phyloP scores from a whole-genome alignment of 2,329 filamentous ascomycete genomes.

The Pezicula radicicola region DNA sequence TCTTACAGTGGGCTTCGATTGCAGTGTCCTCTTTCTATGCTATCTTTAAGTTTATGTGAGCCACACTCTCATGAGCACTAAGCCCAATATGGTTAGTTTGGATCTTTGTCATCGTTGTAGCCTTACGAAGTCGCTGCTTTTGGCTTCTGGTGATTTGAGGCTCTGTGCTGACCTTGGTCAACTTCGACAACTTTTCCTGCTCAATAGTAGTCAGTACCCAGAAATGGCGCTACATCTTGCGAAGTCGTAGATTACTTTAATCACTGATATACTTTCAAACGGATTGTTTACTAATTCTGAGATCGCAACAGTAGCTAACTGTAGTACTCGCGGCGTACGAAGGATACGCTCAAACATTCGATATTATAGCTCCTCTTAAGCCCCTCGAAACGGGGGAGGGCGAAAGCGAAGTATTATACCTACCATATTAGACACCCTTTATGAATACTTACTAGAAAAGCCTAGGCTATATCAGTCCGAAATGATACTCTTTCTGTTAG shows the following conservation, averaged over 20 bases:
- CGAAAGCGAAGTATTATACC: conserved; percentile 20
- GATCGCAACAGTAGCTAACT: neutral
- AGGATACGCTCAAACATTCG: neutral
- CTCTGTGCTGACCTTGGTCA: no score
- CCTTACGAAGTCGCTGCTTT: conserved; percentile 4
- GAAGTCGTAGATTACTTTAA: no score
- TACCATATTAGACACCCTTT: conserved; percentile 21
- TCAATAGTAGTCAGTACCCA: no score
- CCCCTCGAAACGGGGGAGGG: conserved; percentile 18
- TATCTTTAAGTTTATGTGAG: conserved; percentile 2
- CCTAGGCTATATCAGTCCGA: conserved; percentile 22
- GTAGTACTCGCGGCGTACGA: neutral
- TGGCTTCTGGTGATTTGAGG: neutral
- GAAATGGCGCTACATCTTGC: no score
- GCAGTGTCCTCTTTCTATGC: conserved; percentile 3
- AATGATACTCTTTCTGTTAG: conserved; percentile 19
- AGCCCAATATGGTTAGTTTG: conserved; percentile 1
- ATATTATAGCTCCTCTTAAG: conserved; percentile 3
- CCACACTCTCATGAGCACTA: conserved; percentile 2
- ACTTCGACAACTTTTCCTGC: no score
- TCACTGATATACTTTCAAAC: no score
- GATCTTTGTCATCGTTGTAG: conserved; percentile 2
- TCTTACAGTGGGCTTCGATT: conserved; percentile 5
- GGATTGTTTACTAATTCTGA: neutral
- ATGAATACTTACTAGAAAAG: conserved; percentile 21